These are phyloP conservation scores for Phylloporus arenicola DNA, from an alignment of 768 basidiomycete genomes.

Conservation along the genomic window DNA sequence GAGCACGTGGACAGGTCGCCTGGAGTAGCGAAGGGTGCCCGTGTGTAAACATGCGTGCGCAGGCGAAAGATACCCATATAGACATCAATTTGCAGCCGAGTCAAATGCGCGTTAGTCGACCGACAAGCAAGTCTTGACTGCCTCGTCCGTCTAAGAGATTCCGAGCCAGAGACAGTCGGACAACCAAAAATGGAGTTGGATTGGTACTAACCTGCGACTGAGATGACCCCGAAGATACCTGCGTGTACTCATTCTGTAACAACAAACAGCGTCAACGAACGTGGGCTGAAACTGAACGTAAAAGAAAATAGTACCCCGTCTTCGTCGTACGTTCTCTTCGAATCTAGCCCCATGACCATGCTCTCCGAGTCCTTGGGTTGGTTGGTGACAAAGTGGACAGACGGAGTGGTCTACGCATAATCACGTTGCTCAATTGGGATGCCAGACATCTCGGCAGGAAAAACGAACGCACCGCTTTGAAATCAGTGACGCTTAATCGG, in stretches of 20 bases:
- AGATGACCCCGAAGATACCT: conserved; percentile 15
- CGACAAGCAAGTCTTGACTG: not conserved
- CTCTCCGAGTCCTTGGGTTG: conserved; percentile 2
- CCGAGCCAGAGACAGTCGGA: not conserved
- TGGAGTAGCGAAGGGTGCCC: not conserved
- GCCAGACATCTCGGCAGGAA: not conserved
- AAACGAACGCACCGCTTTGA: conserved; percentile 14
- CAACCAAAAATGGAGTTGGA: not conserved
- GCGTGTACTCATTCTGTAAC: conserved; percentile 11
- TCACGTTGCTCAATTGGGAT: not conserved
- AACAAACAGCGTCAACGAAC: conserved; percentile 1
- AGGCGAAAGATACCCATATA: not conserved
- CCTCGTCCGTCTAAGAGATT: not conserved
- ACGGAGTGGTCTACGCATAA: conserved; percentile 14
- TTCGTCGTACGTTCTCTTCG: conserved; percentile 15
- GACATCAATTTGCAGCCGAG: not conserved
- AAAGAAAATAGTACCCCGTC: conserved; percentile 4
- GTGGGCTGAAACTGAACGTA: too few relatives aligned
- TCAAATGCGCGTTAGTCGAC: not conserved
- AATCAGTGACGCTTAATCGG: conserved; percentile 7
- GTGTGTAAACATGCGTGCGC: not conserved
- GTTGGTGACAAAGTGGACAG: conserved; percentile 11
- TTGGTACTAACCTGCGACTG: conserved; percentile 15
- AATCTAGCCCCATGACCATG: conserved; percentile 8
- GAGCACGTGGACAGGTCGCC: not conserved